Evolutionary conservation across 2,329 filamentous ascomycete species (phyloP).

Genomic region (Aspergillus tamarii): DNA sequence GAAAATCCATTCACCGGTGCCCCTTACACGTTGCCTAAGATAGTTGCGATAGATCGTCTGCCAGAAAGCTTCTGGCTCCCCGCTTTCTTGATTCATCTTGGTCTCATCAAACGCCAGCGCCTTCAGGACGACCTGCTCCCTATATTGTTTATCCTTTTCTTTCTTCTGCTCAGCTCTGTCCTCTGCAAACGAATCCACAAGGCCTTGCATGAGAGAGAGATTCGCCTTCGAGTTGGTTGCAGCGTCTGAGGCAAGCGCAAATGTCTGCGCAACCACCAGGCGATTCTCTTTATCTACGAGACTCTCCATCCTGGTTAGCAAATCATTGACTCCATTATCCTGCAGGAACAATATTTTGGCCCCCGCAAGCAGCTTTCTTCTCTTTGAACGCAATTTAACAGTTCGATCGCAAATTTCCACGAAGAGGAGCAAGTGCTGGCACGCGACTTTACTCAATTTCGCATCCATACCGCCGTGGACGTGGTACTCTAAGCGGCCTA

Average conservation of each 20-base stretch:
- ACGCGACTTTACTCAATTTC: slow-evolving; percentile 22
- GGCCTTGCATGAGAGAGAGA: slow-evolving; percentile 14
- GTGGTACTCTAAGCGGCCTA: slow-evolving; percentile 23
- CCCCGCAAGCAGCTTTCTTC: slow-evolving; percentile 17
- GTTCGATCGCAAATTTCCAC: slow-evolving; percentile 25
- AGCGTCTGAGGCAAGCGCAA: slow-evolving; percentile 18
- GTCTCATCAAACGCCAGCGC: slow-evolving; percentile 22
- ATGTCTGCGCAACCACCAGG: slow-evolving; percentile 21
- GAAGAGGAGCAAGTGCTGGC: slow-evolving; percentile 24
- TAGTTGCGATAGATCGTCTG: slow-evolving; percentile 21
- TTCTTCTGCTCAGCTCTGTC: slow-evolving; percentile 19
- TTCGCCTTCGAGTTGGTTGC: slow-evolving; percentile 16
- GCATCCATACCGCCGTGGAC: slow-evolving; percentile 21
- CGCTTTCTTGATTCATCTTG: slow-evolving; percentile 18
- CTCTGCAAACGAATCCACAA: slow-evolving; percentile 3
- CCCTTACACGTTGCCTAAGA: slow-evolving; percentile 16
- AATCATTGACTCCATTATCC: slow-evolving; percentile 23
- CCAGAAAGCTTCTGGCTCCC: slow-evolving; percentile 21
- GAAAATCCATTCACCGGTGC: slow-evolving; percentile 22
- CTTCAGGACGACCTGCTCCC: slow-evolving; percentile 16
- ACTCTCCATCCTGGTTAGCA: slow-evolving; percentile 20
- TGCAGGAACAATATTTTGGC: slow-evolving; percentile 24
- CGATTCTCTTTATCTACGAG: slow-evolving; percentile 22
- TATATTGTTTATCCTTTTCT: slow-evolving; percentile 15
- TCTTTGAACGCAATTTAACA: slow-evolving; percentile 20